phyloP scores from a whole-genome alignment of 352 stramenopile genomes.

The Phytophthora pseudosyringae region DNA sequence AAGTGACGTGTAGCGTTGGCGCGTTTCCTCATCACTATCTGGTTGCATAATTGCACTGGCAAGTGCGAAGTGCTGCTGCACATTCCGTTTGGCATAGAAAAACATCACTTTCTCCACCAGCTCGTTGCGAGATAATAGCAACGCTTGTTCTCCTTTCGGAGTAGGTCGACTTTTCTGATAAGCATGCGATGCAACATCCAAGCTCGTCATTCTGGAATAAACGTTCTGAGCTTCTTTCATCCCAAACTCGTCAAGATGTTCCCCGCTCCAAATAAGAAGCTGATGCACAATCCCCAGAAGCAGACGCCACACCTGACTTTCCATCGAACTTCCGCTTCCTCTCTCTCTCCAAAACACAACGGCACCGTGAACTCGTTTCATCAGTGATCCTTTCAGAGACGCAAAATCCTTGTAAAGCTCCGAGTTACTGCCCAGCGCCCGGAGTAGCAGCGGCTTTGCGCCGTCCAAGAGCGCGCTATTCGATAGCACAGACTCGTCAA shows the following conservation, averaged over 20 bases:
- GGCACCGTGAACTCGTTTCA: conserved; percentile 48
- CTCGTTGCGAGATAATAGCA: conserved; percentile 67
- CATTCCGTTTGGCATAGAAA: conserved; percentile 65
- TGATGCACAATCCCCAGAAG: conserved; percentile 56
- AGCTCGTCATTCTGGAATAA: conserved; percentile 56
- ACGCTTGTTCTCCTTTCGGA: conserved; percentile 32
- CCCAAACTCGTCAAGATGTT: conserved; percentile 46
- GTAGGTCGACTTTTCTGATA: conserved; percentile 34
- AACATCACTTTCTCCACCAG: conserved; percentile 70
- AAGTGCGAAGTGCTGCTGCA: conserved; percentile 70
- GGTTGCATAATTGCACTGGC: conserved; percentile 48
- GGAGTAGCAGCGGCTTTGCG: conserved; percentile 46
- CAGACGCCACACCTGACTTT: conserved; percentile 62
- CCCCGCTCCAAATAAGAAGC: conserved; percentile 63
- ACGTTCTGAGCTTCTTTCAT: conserved; percentile 57
- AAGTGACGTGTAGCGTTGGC: conserved; percentile 49
- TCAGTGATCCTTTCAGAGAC: conserved; percentile 48
- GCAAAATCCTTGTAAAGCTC: conserved; percentile 46
- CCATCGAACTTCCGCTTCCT: conserved; percentile 50
- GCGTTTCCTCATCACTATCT: conserved; percentile 18
- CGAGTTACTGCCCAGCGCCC: conserved; percentile 34
- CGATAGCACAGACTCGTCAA: conserved; percentile 41
- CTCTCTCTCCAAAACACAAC: conserved; percentile 60
- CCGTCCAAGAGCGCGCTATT: conserved; percentile 44
- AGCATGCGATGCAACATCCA: conserved; percentile 58